Evolutionary conservation across 306 rosid species (phyloP).

Genomic region (Acacia crassicarpa): DNA sequence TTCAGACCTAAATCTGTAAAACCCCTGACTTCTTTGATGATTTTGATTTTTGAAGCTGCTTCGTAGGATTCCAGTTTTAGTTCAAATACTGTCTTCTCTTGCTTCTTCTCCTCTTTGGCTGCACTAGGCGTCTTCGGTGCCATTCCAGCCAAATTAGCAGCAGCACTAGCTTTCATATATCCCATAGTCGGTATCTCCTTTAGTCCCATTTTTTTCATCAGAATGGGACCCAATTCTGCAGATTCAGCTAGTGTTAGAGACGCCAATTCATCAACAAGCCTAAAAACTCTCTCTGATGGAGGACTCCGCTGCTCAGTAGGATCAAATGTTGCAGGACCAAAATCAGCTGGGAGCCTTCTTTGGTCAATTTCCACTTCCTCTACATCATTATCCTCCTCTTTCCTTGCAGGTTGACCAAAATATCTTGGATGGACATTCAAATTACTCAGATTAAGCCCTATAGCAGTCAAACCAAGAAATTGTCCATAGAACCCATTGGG

Average conservation of each 20-base stretch:
- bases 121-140: slow-evolving; percentile 49
- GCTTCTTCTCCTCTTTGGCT: slow-evolving; percentile 76
- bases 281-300: slow-evolving; percentile 73
- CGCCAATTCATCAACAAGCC: slow-evolving; percentile 80
- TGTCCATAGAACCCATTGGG: slow-evolving; percentile 46
- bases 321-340: slow-evolving; percentile 75
- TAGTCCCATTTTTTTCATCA: slow-evolving; percentile 70
- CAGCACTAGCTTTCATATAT: slow-evolving; percentile 71
- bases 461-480: slow-evolving; percentile 22
- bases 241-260: slow-evolving; percentile 73
- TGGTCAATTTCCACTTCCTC: slow-evolving; percentile 89
- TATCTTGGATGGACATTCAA: slow-evolving; percentile 40
- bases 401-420: slow-evolving; percentile 68
- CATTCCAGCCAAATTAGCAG: slow-evolving; percentile 69
- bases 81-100: slow-evolving; percentile 78
- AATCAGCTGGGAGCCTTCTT: slow-evolving; percentile 90
- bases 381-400: slow-evolving; percentile 63
- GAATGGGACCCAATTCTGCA: slow-evolving; percentile 66
- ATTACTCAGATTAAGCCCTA: slow-evolving; percentile 27
- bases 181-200: slow-evolving; percentile 65
- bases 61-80: slow-evolving; percentile 79
- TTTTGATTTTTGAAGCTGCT: slow-evolving; percentile 79
- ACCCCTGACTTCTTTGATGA: slow-evolving; percentile 85
- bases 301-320: slow-evolving; percentile 81
- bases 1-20: slow-evolving; percentile 86